Evolutionary conservation across 208 protist species (phyloP).

Genomic region (Wallacemonas sp.): DNA sequence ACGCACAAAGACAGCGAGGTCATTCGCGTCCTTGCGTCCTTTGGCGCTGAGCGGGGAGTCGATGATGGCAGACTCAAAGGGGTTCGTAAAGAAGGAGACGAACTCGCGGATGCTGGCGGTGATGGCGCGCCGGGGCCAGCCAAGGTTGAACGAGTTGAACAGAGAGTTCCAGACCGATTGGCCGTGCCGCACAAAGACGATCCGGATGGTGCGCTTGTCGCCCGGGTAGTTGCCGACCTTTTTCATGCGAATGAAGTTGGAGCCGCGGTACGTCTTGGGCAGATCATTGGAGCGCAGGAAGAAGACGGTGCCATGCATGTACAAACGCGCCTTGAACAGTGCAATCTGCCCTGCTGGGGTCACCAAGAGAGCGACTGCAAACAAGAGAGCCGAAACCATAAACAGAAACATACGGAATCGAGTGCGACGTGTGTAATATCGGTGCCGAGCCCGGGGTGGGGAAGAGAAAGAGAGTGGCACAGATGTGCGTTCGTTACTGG

Average conservation of each 20-base stretch:
- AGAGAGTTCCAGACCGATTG: slow-evolving; percentile 94
- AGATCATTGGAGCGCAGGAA: slow-evolving; percentile 73
- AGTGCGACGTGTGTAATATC: no score
- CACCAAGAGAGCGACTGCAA: slow-evolving; percentile 51
- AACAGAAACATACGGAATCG: slow-evolving; percentile 77
- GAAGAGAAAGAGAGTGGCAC: no score
- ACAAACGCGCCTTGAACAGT: slow-evolving; percentile 51
- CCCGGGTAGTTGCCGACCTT: slow-evolving; percentile 26
- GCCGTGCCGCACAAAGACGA: slow-evolving; percentile 93
- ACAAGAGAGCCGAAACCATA: slow-evolving; percentile 57
- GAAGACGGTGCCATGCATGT: slow-evolving; percentile 56
- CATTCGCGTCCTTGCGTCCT: slow-evolving; percentile 65
- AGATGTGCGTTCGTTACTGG: no score
- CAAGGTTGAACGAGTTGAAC: slow-evolving; percentile 73
- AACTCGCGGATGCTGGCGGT: slow-evolving; percentile 52
- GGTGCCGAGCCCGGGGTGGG: no score
- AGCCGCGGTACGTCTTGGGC: slow-evolving; percentile 61
- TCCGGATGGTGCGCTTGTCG: slow-evolving; percentile 64
- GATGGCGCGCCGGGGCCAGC: slow-evolving; percentile 62
- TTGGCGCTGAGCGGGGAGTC: slow-evolving; percentile 89
- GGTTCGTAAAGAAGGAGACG: slow-evolving; percentile 65
- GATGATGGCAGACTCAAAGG: slow-evolving; percentile 85
- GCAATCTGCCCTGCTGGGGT: slow-evolving; percentile 41
- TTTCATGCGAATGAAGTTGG: slow-evolving; percentile 68
- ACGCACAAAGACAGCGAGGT: slow-evolving; percentile 70